Conservation (phyloP, 257 asterid genomes). For the Nicotiana noctiflora region DNA sequence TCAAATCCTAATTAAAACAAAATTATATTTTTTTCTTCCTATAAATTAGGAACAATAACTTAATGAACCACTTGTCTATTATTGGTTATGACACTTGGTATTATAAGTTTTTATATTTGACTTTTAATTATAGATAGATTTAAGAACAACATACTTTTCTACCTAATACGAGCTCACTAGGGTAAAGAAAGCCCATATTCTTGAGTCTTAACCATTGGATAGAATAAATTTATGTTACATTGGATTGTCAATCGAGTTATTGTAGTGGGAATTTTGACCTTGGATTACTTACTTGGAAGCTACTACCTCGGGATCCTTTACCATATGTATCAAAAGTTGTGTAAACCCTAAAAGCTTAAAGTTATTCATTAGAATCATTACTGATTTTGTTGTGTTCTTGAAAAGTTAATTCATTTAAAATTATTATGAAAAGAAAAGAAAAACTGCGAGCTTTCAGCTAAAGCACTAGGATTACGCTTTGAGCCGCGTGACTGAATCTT, state of each 20-base stretch:
- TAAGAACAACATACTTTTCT: too few species aligned
- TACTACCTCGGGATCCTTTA: constrained; percentile 8
- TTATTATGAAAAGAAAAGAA: background rate
- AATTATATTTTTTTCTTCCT: too few species aligned
- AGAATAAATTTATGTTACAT: background rate
- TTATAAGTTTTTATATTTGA: too few species aligned
- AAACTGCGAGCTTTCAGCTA: background rate
- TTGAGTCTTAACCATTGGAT: too few species aligned
- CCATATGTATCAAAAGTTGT: background rate
- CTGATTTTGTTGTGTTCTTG: constrained; percentile 4
- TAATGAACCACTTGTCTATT: too few species aligned
- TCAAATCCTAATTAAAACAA: too few species aligned
- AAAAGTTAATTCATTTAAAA: background rate
- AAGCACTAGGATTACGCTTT: constrained; percentile 1
- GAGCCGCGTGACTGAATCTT: constrained; percentile 6
- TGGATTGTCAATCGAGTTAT: background rate
- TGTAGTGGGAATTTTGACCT: background rate
- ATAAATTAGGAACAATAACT: too few species aligned
- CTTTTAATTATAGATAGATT: too few species aligned
- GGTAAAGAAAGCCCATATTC: too few species aligned
- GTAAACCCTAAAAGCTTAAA: constrained; percentile 8
- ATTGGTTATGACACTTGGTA: too few species aligned
- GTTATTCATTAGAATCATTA: background rate
- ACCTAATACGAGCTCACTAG: too few species aligned
- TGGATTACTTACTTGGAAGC: background rate